Conservation (phyloP, 768 basidiomycete genomes). For the Punctularia strigosozonata region DNA sequence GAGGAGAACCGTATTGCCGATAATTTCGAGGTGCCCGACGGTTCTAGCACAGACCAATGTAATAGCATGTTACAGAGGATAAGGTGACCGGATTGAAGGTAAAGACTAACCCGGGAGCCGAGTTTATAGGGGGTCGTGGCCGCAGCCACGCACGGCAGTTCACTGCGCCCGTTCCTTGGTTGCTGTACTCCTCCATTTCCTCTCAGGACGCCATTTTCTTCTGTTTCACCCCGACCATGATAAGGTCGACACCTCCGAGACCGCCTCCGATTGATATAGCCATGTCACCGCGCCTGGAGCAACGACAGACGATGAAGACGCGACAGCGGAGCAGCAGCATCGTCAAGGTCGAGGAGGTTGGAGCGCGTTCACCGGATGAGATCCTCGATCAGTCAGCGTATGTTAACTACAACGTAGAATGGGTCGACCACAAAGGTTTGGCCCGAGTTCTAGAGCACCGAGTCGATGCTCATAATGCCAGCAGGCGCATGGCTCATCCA, state of each 20-base stretch:
- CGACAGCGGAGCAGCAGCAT: slow-evolving; percentile 60
- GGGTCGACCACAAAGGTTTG: slow-evolving; percentile 88
- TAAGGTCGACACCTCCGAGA: too few relatives aligned
- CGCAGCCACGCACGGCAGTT: too few relatives aligned
- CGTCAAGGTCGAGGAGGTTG: slow-evolving; percentile 79
- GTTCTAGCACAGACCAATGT: slow-evolving; percentile 56
- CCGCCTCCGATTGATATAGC: too few relatives aligned
- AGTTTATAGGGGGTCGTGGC: not conserved
- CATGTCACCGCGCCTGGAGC: too few relatives aligned
- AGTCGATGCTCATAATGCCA: not conserved
- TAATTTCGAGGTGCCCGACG: slow-evolving; percentile 42
- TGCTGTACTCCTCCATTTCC: too few relatives aligned
- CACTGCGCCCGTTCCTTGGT: too few relatives aligned
- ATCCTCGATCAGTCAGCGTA: slow-evolving; percentile 71
- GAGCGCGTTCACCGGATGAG: slow-evolving; percentile 60
- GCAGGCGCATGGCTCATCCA: slow-evolving; percentile 98
- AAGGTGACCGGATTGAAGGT: not conserved
- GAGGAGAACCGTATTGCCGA: slow-evolving; percentile 64
- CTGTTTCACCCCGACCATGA: too few relatives aligned
- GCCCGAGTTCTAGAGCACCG: not conserved
- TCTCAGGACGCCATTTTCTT: too few relatives aligned
- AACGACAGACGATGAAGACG: too few relatives aligned
- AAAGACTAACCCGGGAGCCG: not conserved
- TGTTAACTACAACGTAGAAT: slow-evolving; percentile 79
- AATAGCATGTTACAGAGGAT: slow-evolving; percentile 33